Evolutionary conservation across 2,329 filamentous ascomycete genomes (phyloP), one percentile per base, ranked within the genome.

Genomic region (Metarhizium album): DNA sequence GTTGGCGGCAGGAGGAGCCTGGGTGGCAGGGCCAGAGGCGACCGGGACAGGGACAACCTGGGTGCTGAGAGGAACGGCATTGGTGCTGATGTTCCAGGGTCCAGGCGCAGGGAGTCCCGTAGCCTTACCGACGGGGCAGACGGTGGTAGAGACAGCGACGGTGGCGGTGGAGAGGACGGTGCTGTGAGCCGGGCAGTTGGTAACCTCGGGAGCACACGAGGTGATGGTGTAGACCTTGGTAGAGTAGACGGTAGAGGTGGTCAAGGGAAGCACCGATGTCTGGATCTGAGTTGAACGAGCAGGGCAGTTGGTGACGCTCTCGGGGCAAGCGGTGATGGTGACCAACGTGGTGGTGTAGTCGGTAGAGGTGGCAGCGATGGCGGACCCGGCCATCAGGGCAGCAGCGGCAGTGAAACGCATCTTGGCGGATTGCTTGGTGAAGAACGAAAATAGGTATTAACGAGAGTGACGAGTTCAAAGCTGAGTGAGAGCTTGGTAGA

Each of bases 171-270:
- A 55, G 50, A 66, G 52, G 52, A 65, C 59, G 53, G 64, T 69
- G 61, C 63, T 64, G 58, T 62, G 63, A 35, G 66, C 65, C 54
- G 76, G 77, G 76, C 83, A 86, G 79, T 84, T 62, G 66, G 78
- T 75, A 62, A 84, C 79, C 54, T 73, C 73, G 47, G 79, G 70
- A 52, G 68, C 72, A 72, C 80, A 84, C 51, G 73, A 74, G 68
- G 77, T 83, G 73, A 83, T 69, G 68, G 80, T 84, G 64, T 77
- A 70, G 64, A 81, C 69, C 60, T 73, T 72, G 64, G 78, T 82
- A 59, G 70, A 64, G 74, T 76, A 80, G 71, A 82, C 68, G 64
- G 78, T 75, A 52, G 67, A 70, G 58, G 76, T 76, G 60, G 74
- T 74, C 56, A 70, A 60, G 52, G 74, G 62, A 48, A 69, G 57